Conservation (phyloP, 148 eudicot species). For the Dysphania ambrosioides region DNA sequence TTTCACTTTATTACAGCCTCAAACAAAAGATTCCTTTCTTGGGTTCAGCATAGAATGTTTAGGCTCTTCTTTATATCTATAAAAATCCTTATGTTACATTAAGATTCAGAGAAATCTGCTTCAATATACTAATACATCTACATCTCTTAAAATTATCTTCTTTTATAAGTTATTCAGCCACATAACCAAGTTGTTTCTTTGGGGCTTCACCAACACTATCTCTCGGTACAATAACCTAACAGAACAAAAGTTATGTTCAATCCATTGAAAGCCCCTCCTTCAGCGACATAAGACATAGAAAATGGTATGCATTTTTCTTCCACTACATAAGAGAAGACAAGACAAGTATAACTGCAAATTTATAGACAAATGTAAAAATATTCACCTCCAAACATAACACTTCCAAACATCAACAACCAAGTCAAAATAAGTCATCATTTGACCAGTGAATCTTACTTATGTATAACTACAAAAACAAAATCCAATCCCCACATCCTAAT, state of each 20-base stretch:
- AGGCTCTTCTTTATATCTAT: no score
- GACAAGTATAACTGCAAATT: no score
- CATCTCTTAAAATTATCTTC: no score
- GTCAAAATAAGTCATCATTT: not conserved
- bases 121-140: no score
- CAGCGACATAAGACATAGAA: not conserved
- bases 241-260: not conserved
- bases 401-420: not conserved
- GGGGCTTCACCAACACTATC: not conserved
- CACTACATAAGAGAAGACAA: not conserved
- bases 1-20: no score
- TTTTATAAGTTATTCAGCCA: no score
- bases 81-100: no score
- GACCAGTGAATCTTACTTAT: not conserved
- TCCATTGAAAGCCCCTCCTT: not conserved
- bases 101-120: no score
- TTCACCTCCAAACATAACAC: not conserved
- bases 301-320: not conserved
- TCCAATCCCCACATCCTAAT: not conserved
- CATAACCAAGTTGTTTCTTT: not conserved
- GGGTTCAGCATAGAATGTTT: no score
- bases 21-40: no score
- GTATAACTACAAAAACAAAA: not conserved
- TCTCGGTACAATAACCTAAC: not conserved
- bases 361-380: not conserved